Percentiles rank a stretch among this genome's conserved stretches.
Conservation (phyloP, 164 flowering plant species). For the Nymphaea thermarum region DNA sequence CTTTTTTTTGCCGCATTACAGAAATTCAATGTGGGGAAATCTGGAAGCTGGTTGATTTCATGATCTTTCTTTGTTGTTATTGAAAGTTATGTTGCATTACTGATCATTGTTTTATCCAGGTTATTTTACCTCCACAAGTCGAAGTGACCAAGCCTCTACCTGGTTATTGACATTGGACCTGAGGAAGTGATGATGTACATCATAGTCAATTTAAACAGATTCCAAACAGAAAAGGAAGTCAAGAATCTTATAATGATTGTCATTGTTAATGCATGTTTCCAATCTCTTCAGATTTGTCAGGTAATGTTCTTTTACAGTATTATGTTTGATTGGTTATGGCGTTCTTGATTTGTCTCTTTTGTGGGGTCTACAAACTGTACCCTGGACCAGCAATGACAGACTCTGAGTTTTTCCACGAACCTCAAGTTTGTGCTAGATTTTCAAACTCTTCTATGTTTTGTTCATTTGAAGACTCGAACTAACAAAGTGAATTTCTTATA, state of each 20-base stretch:
- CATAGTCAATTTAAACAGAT: slow-evolving; percentile 34
- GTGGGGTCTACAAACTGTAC: background rate
- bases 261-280: slow-evolving; percentile 42
- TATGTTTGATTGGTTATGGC: no score
- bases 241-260: slow-evolving; percentile 37
- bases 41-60: no score
- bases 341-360: no score
- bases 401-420: no score
- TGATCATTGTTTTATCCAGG: background rate
- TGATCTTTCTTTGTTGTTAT: no score
- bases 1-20: no score
- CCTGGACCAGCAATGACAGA: no score
- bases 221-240: slow-evolving; percentile 35
- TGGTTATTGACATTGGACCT: background rate
- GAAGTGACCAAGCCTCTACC: background rate
- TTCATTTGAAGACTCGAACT: no score
- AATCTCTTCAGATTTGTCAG: slow-evolving; percentile 71
- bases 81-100: no score
- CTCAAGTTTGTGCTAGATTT: no score
- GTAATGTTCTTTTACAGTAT: slow-evolving; percentile 14
- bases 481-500: no score
- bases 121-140: background rate
- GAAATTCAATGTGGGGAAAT: no score
- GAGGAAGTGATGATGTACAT: slow-evolving; percentile 51
- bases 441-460: background rate